These are phyloP conservation scores for Anthracocystis panici-leucophaei DNA, from an alignment of 1,284 basidiomycete species.

Conservation along the genomic window DNA sequence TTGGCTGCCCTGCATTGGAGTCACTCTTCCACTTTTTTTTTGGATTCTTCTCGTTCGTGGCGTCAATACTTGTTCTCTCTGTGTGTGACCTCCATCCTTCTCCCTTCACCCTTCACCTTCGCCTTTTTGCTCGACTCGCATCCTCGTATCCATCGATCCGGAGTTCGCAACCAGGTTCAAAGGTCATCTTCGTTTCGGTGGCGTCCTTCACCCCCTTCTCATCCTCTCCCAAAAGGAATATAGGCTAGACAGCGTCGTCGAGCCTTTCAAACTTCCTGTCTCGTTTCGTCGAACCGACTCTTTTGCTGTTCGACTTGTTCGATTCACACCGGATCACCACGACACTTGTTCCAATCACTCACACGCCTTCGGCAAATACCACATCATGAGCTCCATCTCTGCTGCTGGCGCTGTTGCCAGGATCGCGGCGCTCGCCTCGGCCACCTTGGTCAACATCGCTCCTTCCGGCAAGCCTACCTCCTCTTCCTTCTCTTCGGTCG, in stretches of 20 bases:
- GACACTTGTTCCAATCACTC: not conserved
- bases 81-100: not conserved
- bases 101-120: no score
- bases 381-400: conserved; percentile 44
- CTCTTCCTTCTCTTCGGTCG: conserved; percentile 42
- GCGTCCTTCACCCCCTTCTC: conserved; percentile 13
- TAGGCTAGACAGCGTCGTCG: not conserved
- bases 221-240: not conserved
- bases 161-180: conserved; percentile 12
- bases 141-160: conserved; percentile 22
- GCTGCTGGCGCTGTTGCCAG: conserved; percentile 52
- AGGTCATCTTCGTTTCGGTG: conserved; percentile 19
- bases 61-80: not conserved
- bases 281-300: not conserved
- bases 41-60: not conserved
- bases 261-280: not conserved
- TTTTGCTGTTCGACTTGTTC: no score
- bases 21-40: not conserved
- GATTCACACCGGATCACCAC: no score
- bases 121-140: no score
- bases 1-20: conserved; percentile 2
- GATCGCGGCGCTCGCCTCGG: conserved; percentile 49
- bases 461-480: conserved; percentile 36
- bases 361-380: not conserved
- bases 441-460: conserved; percentile 47